Base-by-base conservation (phyloP, 2,329 filamentous ascomycete genomes). In the Pseudocercospora vitis region DNA sequence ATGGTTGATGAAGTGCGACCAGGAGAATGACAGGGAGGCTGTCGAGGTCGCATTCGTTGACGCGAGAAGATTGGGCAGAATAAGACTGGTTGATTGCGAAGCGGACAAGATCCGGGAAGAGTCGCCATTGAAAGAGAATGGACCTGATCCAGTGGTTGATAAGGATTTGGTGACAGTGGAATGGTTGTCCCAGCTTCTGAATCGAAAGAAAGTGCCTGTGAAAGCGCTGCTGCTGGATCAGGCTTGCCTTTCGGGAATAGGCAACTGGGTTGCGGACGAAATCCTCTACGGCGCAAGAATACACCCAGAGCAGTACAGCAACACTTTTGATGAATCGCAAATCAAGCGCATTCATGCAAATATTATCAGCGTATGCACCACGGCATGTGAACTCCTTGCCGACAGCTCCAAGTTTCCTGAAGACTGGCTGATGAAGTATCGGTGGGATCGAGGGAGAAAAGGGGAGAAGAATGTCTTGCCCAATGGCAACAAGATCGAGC, bases 261-360 rank as follows among this genome's bases (percentile, higher is more conserved):
- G 94, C 0, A 97, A 97, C 68, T 99, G 92, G 92, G 92, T 99
- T 50, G 91, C 87, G 74, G 94, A 99, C 68, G 94, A 99, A 70
- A 86, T 96, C 5, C 76, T 99, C 48, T 99, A 91, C 66, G 86
- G 97, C 63, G 88, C 94, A 4, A 84, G 81, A 46, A 80, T 97
- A 12, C 92, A 99, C 62, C 94, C 94, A 0, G 92, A 96, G 70
- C 90, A 96, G 69, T 95, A 95, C 73, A 90, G 87, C 72, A 86
- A 96, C 65, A 88, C 88, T 0, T 87, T 97, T 61, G 78, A 70
- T 57, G 83, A 88, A 26, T 79, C 74, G 0, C 86, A 96, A 69
- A 82, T 95, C 58, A 79, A 81, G 59, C 78, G 77, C 32, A 76
- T 99, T 1, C 86, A 94, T 70, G 77, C 84, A 7, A 81, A 85